Percentiles rank a stretch among this genome's conserved stretches.
Conservation (phyloP, 306 rosid genomes). For the Fagus sylvatica region DNA sequence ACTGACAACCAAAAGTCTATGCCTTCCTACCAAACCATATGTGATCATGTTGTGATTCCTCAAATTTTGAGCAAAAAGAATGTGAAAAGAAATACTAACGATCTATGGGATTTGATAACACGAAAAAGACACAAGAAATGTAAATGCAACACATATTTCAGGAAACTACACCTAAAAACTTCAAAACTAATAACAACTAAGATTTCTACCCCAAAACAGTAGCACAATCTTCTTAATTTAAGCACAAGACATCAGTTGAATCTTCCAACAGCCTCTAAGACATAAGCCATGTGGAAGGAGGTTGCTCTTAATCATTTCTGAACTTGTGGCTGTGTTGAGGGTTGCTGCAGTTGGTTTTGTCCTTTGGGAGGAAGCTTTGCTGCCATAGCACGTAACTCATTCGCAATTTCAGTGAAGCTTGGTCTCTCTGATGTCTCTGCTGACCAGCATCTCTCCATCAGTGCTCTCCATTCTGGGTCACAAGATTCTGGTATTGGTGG, state of each 20-base stretch:
- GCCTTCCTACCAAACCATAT: not conserved
- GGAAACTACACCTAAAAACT: not conserved
- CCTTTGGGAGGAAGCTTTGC: slow-evolving; percentile 71
- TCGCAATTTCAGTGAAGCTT: slow-evolving; percentile 72
- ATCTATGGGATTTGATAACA: not conserved
- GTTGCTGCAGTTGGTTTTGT: slow-evolving; percentile 57
- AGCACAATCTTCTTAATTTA: slow-evolving; percentile 20
- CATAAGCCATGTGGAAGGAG: slow-evolving; percentile 12
- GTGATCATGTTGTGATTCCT: not conserved
- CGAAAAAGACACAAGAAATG: not conserved
- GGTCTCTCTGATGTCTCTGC: slow-evolving; percentile 84
- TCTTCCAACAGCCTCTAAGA: slow-evolving; percentile 7
- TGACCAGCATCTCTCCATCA: slow-evolving; percentile 94
- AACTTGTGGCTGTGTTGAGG: slow-evolving; percentile 26
- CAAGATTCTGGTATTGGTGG: slow-evolving; percentile 71
- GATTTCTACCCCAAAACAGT: slow-evolving; percentile 18
- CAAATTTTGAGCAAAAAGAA: not conserved
- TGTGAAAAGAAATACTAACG: not conserved
- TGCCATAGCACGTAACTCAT: slow-evolving; percentile 66
- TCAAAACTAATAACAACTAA: not conserved
- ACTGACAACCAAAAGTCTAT: not conserved
- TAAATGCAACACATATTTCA: not conserved
- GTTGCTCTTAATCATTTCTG: slow-evolving; percentile 40
- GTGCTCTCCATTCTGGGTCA: slow-evolving; percentile 69
- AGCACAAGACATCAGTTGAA: slow-evolving; percentile 23